A percentile compares a stretch with the other conserved stretches of the same genome.
Conservation (phyloP, 208 protist genomes). For the Vickermania ingenoplastis region DNA sequence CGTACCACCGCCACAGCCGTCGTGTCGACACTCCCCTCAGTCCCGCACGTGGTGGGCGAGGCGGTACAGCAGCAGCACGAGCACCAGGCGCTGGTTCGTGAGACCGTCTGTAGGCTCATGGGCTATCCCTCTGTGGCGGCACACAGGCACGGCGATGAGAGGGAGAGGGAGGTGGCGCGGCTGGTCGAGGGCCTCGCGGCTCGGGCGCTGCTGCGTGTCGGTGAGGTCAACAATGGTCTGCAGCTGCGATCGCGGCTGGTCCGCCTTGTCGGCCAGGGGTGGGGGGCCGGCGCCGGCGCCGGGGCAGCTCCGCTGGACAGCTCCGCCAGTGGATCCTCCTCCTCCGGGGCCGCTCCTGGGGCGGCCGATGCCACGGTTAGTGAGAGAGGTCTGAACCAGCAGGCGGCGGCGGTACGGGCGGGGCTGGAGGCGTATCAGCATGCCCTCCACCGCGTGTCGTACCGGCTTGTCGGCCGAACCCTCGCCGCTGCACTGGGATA, state of each 20-base stretch:
- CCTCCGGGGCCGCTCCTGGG: background rate
- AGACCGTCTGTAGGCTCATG: background rate
- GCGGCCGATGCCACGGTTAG: background rate
- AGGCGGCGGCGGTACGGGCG: background rate
- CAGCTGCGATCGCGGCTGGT: background rate
- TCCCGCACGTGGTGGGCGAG: background rate
- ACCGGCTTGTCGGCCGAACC: background rate
- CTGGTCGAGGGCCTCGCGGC: background rate
- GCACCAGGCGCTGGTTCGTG: background rate
- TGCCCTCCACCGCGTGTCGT: background rate
- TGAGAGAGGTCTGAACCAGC: background rate
- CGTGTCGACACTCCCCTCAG: slow-evolving; percentile 1
- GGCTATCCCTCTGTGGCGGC: background rate
- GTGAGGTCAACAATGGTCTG: background rate
- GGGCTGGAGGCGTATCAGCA: background rate
- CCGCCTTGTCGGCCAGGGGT: background rate
- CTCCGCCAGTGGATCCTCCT: too few species aligned
- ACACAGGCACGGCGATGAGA: background rate
- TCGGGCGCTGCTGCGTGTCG: background rate
- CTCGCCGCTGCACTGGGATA: too few species aligned
- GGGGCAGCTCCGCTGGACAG: background rate
- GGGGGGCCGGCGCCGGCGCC: background rate
- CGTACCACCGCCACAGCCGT: slow-evolving; percentile 13
- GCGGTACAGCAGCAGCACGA: background rate
- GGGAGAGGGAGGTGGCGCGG: too few species aligned